phyloP scores from a whole-genome alignment of 2,329 filamentous ascomycete species.

The Talaromyces sp. region DNA sequence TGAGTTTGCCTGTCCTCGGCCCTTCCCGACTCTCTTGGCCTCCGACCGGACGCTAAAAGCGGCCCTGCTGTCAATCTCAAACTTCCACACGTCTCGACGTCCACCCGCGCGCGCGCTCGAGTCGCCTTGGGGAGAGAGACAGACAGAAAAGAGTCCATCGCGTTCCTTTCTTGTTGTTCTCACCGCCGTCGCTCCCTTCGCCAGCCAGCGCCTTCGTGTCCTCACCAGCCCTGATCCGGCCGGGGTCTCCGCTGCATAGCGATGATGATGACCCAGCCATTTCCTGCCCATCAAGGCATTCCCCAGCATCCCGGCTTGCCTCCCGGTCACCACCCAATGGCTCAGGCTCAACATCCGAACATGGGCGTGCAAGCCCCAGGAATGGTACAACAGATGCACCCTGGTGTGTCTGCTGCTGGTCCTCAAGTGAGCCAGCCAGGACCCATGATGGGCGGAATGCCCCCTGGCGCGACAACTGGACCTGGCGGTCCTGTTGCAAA shows the following conservation, averaged over 20 bases:
- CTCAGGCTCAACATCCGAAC: conserved; percentile 51
- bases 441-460: conserved; percentile 61
- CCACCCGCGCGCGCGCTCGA: conserved; percentile 5
- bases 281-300: conserved; percentile 56
- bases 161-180: neutral
- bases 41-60: conserved; percentile 30
- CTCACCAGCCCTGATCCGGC: conserved; percentile 25
- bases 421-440: conserved; percentile 57
- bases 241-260: conserved; percentile 32
- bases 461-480: conserved; percentile 50
- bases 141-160: neutral
- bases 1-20: conserved; percentile 22
- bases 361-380: conserved; percentile 45
- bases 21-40: conserved; percentile 29
- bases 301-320: conserved; percentile 53
- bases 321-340: conserved; percentile 55
- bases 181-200: conserved; percentile 11
- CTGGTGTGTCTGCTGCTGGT: conserved; percentile 54
- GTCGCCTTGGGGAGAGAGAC: neutral
- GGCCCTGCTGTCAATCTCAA: conserved; percentile 16
- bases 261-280: conserved; percentile 53
- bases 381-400: conserved; percentile 55
- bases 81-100: neutral
- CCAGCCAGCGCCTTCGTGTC: conserved; percentile 14
- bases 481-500: conserved; percentile 47